These are phyloP conservation scores for Termitomyces sp. DNA, from an alignment of 768 basidiomycete genomes.

Conservation along the genomic window DNA sequence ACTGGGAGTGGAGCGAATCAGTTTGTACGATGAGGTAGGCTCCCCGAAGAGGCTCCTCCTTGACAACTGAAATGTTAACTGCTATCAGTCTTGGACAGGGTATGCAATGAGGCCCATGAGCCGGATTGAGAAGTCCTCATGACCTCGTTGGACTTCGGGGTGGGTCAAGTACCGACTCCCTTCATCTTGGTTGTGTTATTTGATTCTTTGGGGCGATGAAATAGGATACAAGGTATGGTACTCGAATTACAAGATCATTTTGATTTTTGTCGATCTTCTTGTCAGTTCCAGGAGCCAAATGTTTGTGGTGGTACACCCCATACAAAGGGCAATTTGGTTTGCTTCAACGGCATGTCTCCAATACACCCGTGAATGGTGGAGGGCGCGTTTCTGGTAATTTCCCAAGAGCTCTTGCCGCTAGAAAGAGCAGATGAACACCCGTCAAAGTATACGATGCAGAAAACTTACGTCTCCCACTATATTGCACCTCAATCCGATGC, in stretches of 20 bases:
- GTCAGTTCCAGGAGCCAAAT: not conserved
- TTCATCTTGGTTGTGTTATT: not conserved
- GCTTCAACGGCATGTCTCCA: slow-evolving; percentile 36
- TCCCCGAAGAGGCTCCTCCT: not conserved
- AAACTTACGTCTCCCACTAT: slow-evolving; percentile 56
- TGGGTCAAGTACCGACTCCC: no score
- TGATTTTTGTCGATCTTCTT: not conserved
- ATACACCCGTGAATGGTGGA: slow-evolving; percentile 68
- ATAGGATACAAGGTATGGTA: not conserved
- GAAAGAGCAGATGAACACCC: slow-evolving; percentile 1
- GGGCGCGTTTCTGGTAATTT: slow-evolving; percentile 40
- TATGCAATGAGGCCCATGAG: slow-evolving; percentile 79
- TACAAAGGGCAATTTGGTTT: not conserved
- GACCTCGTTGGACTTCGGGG: not conserved
- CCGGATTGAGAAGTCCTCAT: slow-evolving; percentile 41
- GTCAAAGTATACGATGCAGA: not conserved
- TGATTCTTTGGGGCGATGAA: not conserved
- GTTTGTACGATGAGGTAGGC: slow-evolving; percentile 92
- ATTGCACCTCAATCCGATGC: slow-evolving; percentile 66
- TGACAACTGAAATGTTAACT: not conserved
- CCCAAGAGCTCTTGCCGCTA: slow-evolving; percentile 53
- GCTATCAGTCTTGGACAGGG: slow-evolving; percentile 85
- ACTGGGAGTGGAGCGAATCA: slow-evolving; percentile 54
- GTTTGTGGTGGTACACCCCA: not conserved
- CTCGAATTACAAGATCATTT: not conserved